These are phyloP conservation scores for Monosporascus sp. DNA, from an alignment of 2,329 filamentous ascomycete species.

Conservation along the genomic window DNA sequence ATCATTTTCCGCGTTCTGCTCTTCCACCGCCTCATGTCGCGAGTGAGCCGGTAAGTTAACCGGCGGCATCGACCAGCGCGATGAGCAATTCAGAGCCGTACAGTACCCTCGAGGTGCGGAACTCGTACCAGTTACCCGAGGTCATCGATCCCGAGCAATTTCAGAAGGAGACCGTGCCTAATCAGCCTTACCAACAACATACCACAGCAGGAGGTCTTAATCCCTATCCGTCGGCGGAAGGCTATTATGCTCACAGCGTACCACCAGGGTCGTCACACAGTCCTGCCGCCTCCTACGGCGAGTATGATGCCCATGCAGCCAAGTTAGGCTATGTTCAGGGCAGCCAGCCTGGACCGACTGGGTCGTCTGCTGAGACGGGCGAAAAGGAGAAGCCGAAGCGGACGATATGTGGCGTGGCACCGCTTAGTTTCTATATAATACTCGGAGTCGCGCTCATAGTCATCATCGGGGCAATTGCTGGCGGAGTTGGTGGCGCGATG, in stretches of 20 bases:
- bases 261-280: not conserved
- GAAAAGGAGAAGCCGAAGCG: conserved; percentile 7
- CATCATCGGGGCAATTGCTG: conserved; percentile 7
- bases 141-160: conserved; percentile 2
- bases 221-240: not conserved
- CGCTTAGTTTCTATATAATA: conserved; percentile 14
- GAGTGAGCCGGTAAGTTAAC: not conserved
- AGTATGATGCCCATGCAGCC: conserved; percentile 1
- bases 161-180: conserved; percentile 2
- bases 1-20: not conserved
- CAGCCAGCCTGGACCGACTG: not conserved
- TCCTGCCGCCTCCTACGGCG: not conserved
- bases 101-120: conserved; percentile 1
- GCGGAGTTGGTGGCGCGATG: conserved; percentile 10
- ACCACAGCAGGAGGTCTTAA: not conserved
- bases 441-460: conserved; percentile 5
- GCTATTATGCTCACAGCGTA: not conserved
- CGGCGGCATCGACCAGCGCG: not conserved
- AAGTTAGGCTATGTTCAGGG: conserved; percentile 1
- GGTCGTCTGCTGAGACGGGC: not conserved
- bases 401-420: conserved; percentile 15
- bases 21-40: not conserved
- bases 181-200: not conserved
- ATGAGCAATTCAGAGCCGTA: not conserved
- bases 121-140: not conserved